phyloP scores from a whole-genome alignment of 768 basidiomycete species.

The Pisolithus tinctorius region DNA sequence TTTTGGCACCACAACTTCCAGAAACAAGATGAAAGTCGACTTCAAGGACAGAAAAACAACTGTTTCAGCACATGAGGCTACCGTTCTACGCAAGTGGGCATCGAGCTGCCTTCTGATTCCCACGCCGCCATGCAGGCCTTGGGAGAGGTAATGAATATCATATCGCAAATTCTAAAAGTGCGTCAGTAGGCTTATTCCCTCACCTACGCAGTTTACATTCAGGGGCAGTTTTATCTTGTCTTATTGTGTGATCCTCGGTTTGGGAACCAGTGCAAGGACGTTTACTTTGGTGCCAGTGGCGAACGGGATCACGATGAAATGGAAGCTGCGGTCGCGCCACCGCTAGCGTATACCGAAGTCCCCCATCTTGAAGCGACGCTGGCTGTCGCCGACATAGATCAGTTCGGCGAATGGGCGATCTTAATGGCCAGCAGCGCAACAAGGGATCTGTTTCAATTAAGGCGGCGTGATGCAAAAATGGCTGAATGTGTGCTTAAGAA shows the following conservation, averaged over 20 bases:
- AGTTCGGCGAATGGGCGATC: neutral
- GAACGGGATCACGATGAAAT: too few relatives aligned
- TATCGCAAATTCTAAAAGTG: conserved; percentile 22
- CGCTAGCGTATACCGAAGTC: neutral
- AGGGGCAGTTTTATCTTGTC: conserved; percentile 8
- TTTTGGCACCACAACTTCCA: neutral
- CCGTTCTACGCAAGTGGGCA: conserved; percentile 20
- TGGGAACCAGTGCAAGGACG: neutral
- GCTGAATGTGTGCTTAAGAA: neutral
- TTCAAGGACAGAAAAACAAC: conserved; percentile 3
- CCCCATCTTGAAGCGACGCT: neutral
- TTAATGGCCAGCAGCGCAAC: neutral
- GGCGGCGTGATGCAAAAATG: neutral
- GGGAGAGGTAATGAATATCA: conserved; percentile 13
- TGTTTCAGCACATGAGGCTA: conserved; percentile 14
- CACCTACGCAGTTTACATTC: neutral
- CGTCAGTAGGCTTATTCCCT: neutral
- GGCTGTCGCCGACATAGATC: neutral
- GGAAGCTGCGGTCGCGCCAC: neutral
- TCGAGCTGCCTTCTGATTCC: conserved; percentile 14
- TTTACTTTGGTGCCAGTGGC: neutral
- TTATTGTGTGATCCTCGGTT: conserved; percentile 2
- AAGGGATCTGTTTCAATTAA: neutral
- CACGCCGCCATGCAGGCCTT: conserved; percentile 8
- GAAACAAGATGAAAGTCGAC: neutral